Evolutionary conservation across 2,329 filamentous ascomycete genomes (phyloP).

Genomic region (Paracoccidioides lutzii): DNA sequence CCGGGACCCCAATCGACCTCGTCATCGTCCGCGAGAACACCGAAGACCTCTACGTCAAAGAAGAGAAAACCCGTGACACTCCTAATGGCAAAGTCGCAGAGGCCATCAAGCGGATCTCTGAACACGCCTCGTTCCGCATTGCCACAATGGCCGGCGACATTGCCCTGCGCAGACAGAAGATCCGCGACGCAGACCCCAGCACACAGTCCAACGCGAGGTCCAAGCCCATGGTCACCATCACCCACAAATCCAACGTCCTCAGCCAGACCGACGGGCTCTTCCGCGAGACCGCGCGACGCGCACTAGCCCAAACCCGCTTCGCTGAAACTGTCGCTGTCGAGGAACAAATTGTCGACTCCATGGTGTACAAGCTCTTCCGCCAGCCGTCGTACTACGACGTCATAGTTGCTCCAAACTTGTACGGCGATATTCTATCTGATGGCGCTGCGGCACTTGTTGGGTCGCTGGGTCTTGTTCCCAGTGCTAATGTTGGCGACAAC

Average conservation of each 20-base stretch:
- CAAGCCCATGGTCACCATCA: conserved; percentile 76
- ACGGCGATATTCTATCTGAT: conserved; percentile 93
- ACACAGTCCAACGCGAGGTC: conserved; percentile 42
- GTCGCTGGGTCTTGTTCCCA: conserved; percentile 80
- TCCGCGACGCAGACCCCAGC: conserved; percentile 45
- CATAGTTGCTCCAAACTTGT: conserved; percentile 93
- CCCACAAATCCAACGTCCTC: conserved; percentile 96
- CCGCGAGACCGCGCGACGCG: conserved; percentile 62
- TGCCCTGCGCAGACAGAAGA: conserved; percentile 70
- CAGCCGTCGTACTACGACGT: conserved; percentile 93
- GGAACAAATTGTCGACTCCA: conserved; percentile 97
- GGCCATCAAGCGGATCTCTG: conserved; percentile 92
- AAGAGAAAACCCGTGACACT: conserved; percentile 71
- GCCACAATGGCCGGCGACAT: conserved; percentile 91
- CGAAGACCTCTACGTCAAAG: conserved; percentile 95
- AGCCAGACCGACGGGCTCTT: conserved; percentile 95
- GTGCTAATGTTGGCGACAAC: conserved; percentile 83
- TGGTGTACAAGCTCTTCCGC: conserved; percentile 99
- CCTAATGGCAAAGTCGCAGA: conserved; percentile 73
- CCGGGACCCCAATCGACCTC: conserved; percentile 62
- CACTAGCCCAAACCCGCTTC: conserved; percentile 56
- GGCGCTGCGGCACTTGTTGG: conserved; percentile 90
- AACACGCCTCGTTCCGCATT: conserved; percentile 73
- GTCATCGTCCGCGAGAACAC: conserved; percentile 99
- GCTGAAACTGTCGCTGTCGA: conserved; percentile 52